Evolutionary conservation across 1,139 yeast genomes (phyloP).

Genomic region (Protomyces inundatus): DNA sequence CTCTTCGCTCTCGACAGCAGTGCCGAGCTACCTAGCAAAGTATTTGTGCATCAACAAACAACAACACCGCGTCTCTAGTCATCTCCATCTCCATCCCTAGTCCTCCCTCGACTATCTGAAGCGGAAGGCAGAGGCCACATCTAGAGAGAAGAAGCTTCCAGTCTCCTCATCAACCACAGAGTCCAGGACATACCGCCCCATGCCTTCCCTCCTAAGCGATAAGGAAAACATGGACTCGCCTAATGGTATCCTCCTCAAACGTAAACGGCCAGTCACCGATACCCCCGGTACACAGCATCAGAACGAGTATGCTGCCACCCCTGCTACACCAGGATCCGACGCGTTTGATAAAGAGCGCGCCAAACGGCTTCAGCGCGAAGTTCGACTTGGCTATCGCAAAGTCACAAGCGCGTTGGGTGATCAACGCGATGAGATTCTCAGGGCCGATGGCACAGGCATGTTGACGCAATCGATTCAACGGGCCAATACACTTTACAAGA

Average conservation of each 20-base stretch:
- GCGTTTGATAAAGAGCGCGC: background rate
- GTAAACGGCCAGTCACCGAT: background rate
- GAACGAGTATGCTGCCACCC: background rate
- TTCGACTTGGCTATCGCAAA: constrained; percentile 1
- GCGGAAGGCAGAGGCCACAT: too few relatives aligned
- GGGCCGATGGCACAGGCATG: background rate
- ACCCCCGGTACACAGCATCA: background rate
- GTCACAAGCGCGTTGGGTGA: constrained; percentile 6
- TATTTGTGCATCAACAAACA: too few relatives aligned
- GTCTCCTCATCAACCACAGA: too few relatives aligned
- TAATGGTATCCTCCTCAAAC: background rate
- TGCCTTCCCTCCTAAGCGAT: background rate
- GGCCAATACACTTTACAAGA: constrained; percentile 12
- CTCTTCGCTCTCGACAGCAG: too few relatives aligned
- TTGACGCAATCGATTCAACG: constrained; percentile 4
- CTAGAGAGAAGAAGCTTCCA: too few relatives aligned
- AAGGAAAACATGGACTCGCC: background rate
- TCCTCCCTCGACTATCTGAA: too few relatives aligned
- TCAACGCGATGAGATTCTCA: constrained; percentile 7
- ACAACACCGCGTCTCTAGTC: too few relatives aligned
- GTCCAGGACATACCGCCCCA: too few relatives aligned
- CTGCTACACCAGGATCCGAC: background rate
- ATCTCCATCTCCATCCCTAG: too few relatives aligned
- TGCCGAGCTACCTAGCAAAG: too few relatives aligned
- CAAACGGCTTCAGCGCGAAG: constrained; percentile 1